Base-by-base conservation (phyloP, 495 filamentous ascomycete species). In the Aspergillus cavernicola region DNA sequence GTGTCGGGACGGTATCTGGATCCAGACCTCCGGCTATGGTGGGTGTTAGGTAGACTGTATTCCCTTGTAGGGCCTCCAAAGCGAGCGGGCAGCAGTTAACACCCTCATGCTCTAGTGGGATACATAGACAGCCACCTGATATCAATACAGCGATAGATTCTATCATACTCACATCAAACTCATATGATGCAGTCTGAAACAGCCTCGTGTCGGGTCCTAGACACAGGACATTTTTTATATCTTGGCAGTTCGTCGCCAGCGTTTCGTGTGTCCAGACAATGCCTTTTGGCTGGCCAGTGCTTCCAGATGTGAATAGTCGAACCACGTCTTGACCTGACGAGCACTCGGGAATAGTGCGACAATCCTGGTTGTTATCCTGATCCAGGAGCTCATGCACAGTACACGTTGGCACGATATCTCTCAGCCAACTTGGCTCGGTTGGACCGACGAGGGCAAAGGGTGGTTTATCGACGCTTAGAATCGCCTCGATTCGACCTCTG, bases 261-360 rank as follows among this genome's bases (percentile, higher is more conserved):
- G 49, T 50, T 2, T n/a, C 9, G 50, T 80, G 77, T 24, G 58
- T 50, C 7, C 78, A 52, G 1, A 16, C 41, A 10, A 36, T 36
- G 6, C 33, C 33, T 16, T 36, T 36, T 4, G 33, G 33, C 6
- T 36, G 33, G 33, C 33, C 33, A 6, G 33, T 36, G 13, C 33
- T 36, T 36, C 33, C 33, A 4, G 33, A 36, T 4, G 33, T 36
- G 33, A 36, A 36, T 29, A 29, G 26, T 5, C 26, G 26, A 29
- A 36, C 45, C 28, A 48, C 15, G 22, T 48, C 45, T 19, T n/a
- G 40, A 24, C 2, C 19, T 6, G 13, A 22, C 1, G 15, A 22
- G 7, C 2, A 43, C 20, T 1, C 15, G 8, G 13, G 43, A 9
- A 3, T 4, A 15, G 28, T 18, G 13, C 26, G 26, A 5, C 26